Evolutionary conservation across 2,329 filamentous ascomycete species (phyloP).

Genomic region (Pseudofabraea citricarpa): DNA sequence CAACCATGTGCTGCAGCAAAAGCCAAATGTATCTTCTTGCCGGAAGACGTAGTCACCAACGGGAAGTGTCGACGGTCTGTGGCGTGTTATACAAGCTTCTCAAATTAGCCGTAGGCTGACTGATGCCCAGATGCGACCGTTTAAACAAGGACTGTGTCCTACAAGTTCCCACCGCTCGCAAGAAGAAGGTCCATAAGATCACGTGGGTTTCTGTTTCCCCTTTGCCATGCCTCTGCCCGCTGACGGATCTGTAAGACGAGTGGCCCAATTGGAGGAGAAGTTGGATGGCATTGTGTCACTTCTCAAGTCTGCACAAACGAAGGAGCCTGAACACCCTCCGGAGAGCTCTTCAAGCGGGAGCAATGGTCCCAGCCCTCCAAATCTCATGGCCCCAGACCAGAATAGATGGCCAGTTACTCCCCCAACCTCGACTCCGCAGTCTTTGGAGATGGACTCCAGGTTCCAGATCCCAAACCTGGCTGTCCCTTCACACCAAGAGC

Average conservation of each 20-base stretch:
- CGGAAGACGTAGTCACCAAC: background rate
- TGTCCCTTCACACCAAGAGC: background rate
- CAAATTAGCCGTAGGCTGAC: too few relatives aligned
- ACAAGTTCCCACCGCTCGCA: background rate
- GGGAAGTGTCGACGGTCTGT: conserved; percentile 2
- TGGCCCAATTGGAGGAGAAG: conserved; percentile 8
- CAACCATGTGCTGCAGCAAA: conserved; percentile 2
- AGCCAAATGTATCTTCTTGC: conserved; percentile 2
- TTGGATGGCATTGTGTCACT: conserved; percentile 8
- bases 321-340: background rate
- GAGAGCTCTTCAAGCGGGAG: background rate
- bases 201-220: background rate
- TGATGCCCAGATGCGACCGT: conserved; percentile 3
- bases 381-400: background rate
- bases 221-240: background rate
- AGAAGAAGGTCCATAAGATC: conserved; percentile 1
- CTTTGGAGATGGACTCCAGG: background rate
- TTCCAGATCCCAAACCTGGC: background rate
- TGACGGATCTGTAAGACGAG: conserved; percentile 1
- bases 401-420: background rate
- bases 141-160: conserved; percentile 4
- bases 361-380: background rate
- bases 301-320: conserved; percentile 2
- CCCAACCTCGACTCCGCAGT: background rate
- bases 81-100: too few relatives aligned